Evolutionary conservation across 495 filamentous ascomycete species (phyloP).

Genomic region (Lophiostoma macrostomum): DNA sequence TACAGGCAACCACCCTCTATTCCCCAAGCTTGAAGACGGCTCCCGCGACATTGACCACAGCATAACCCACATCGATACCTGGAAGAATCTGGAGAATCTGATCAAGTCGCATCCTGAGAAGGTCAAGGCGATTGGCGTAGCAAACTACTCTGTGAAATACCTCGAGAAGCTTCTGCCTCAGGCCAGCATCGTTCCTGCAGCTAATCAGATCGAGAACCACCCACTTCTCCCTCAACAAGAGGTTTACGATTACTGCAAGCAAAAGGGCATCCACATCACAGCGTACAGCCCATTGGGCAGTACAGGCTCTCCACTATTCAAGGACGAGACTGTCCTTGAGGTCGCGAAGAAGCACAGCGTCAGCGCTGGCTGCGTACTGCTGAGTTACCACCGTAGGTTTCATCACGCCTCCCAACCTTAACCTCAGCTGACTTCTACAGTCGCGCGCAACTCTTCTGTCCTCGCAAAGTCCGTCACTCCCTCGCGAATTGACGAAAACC

Average conservation of each 20-base stretch:
- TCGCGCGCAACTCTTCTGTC: slow-evolving; percentile 68
- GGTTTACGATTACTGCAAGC: slow-evolving; percentile 70
- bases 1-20: slow-evolving; percentile 67
- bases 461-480: slow-evolving; percentile 78
- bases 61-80: slow-evolving; percentile 69
- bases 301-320: slow-evolving; percentile 70
- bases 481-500: slow-evolving; percentile 70
- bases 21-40: slow-evolving; percentile 71
- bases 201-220: slow-evolving; percentile 92
- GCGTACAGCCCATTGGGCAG: slow-evolving; percentile 76
- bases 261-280: slow-evolving; percentile 71
- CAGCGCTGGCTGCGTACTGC: slow-evolving; percentile 58
- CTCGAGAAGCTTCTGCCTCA: slow-evolving; percentile 69
- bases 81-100: slow-evolving; percentile 77
- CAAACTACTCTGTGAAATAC: slow-evolving; percentile 73
- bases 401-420: neutral
- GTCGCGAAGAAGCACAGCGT: slow-evolving; percentile 69
- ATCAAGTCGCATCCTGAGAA: slow-evolving; percentile 59
- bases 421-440: slow-evolving; percentile 39
- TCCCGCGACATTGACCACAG: slow-evolving; percentile 62
- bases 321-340: slow-evolving; percentile 63
- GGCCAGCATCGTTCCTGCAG: slow-evolving; percentile 67
- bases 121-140: slow-evolving; percentile 74
- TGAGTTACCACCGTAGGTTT: slow-evolving; percentile 71
- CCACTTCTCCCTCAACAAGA: slow-evolving; percentile 81